phyloP scores from a whole-genome alignment of 192 early-diverging fungal species.

The Backusella liffmaniae region DNA sequence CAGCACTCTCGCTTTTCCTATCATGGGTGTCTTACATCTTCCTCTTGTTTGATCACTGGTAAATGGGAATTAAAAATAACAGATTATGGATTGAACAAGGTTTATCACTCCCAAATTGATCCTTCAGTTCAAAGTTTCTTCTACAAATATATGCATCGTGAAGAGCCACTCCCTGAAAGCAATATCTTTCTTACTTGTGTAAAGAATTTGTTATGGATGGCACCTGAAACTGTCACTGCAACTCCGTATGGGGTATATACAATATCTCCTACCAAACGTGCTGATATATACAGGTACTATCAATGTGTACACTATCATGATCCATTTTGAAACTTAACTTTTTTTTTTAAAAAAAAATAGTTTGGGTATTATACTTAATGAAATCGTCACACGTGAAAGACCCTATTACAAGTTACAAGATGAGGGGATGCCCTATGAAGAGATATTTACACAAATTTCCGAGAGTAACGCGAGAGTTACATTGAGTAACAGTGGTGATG shows the following conservation, averaged over 20 bases:
- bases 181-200: neutral
- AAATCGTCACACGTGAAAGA: slow-evolving; percentile 40
- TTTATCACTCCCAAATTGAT: slow-evolving; percentile 27
- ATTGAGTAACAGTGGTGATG: neutral
- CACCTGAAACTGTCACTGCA: slow-evolving; percentile 33
- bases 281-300: slow-evolving; percentile 42
- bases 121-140: neutral
- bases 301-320: neutral
- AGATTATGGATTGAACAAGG: slow-evolving; percentile 38
- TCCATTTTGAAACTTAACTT: slow-evolving; percentile 1
- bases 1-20: slow-evolving; percentile 41
- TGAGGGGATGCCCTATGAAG: slow-evolving; percentile 4
- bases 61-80: slow-evolving; percentile 47
- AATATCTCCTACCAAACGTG: slow-evolving; percentile 29
- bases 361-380: slow-evolving; percentile 45
- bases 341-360: slow-evolving; percentile 22
- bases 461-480: neutral
- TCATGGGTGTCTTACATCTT: slow-evolving; percentile 42
- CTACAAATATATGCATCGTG: neutral
- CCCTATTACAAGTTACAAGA: slow-evolving; percentile 33
- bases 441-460: neutral
- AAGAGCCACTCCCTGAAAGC: neutral
- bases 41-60: slow-evolving; percentile 39
- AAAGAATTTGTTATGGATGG: slow-evolving; percentile 34
- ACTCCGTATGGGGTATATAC: slow-evolving; percentile 24